Percentiles rank a stretch among this genome's conserved stretches.
Evolutionary conservation across 257 asterid genomes (phyloP).

Genomic region (Petunia axillaris): DNA sequence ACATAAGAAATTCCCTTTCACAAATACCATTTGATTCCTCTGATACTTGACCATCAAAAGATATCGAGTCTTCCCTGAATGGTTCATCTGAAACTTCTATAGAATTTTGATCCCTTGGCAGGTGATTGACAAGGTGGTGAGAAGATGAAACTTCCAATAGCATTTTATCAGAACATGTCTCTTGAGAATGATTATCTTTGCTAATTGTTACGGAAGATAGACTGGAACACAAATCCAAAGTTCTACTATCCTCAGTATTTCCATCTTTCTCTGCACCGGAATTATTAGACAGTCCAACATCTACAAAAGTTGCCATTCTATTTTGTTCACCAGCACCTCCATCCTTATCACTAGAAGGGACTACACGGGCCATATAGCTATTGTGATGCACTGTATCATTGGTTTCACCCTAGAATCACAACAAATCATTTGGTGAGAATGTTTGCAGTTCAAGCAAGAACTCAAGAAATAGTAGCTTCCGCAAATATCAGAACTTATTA

Average conservation of each 20-base stretch:
- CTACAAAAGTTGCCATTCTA: slow-evolving; percentile 71
- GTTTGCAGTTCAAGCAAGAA: slow-evolving; percentile 22
- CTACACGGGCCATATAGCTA: slow-evolving; percentile 31
- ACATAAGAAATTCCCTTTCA: slow-evolving; percentile 42
- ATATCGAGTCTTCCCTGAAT: slow-evolving; percentile 46
- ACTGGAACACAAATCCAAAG: slow-evolving; percentile 41
- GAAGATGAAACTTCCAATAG: slow-evolving; percentile 42
- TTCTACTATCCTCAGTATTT: slow-evolving; percentile 43
- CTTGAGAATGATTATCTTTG: slow-evolving; percentile 36
- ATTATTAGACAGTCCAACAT: slow-evolving; percentile 72
- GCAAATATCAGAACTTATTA: neutral
- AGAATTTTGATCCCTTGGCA: slow-evolving; percentile 37
- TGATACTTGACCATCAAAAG: slow-evolving; percentile 42
- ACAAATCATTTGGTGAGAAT: neutral
- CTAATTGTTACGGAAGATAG: slow-evolving; percentile 38
- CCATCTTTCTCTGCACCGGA: slow-evolving; percentile 59
- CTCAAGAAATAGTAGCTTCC: slow-evolving; percentile 9
- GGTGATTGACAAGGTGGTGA: slow-evolving; percentile 35
- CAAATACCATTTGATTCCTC: slow-evolving; percentile 46
- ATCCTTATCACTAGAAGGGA: slow-evolving; percentile 50
- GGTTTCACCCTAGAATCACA: slow-evolving; percentile 31
- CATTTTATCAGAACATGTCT: slow-evolving; percentile 35
- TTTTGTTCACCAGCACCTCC: slow-evolving; percentile 53
- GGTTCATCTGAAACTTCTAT: slow-evolving; percentile 45
- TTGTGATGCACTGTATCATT: slow-evolving; percentile 43